These are phyloP conservation scores for Lachancea waltii DNA, from an alignment of 805 yeast species.

Conservation along the genomic window DNA sequence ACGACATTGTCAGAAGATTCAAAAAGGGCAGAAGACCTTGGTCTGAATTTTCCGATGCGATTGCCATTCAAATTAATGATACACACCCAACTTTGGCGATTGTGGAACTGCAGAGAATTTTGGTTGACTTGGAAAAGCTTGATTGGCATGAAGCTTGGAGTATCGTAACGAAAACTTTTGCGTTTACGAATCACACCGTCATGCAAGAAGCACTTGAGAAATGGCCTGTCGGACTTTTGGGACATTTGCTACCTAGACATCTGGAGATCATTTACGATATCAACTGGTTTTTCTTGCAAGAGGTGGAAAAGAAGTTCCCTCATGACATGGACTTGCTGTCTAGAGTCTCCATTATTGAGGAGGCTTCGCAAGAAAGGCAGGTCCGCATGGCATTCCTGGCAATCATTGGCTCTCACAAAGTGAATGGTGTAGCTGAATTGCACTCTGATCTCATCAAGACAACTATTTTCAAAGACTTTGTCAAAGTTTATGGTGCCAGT, in stretches of 20 bases:
- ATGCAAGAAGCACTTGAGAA: conserved; percentile 92
- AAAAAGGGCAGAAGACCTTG: conserved; percentile 72
- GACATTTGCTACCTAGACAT: conserved; percentile 80
- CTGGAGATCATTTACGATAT: conserved; percentile 84
- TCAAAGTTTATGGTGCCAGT: conserved; percentile 68
- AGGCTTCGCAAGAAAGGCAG: conserved; percentile 61
- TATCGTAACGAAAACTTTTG: conserved; percentile 73
- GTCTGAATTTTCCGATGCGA: conserved; percentile 75
- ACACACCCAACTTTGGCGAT: conserved; percentile 92
- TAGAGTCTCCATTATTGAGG: conserved; percentile 81
- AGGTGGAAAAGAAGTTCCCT: conserved; percentile 72
- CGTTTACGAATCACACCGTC: conserved; percentile 92
- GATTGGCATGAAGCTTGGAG: conserved; percentile 83
- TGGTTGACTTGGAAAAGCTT: conserved; percentile 76
- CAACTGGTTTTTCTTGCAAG: conserved; percentile 69
- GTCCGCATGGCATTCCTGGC: conserved; percentile 92
- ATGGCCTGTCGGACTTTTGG: conserved; percentile 85
- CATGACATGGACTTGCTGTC: conserved; percentile 53
- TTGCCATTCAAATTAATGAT: conserved; percentile 90
- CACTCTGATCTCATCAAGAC: conserved; percentile 88
- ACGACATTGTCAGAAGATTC: conserved; percentile 85
- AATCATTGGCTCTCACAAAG: conserved; percentile 85
- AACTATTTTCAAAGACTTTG: conserved; percentile 87
- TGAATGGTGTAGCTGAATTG: conserved; percentile 92
- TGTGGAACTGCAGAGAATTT: conserved; percentile 80